These are phyloP conservation scores for Gossypium gossypioides DNA, from an alignment of 441 rosid genomes.

Conservation along the genomic window DNA sequence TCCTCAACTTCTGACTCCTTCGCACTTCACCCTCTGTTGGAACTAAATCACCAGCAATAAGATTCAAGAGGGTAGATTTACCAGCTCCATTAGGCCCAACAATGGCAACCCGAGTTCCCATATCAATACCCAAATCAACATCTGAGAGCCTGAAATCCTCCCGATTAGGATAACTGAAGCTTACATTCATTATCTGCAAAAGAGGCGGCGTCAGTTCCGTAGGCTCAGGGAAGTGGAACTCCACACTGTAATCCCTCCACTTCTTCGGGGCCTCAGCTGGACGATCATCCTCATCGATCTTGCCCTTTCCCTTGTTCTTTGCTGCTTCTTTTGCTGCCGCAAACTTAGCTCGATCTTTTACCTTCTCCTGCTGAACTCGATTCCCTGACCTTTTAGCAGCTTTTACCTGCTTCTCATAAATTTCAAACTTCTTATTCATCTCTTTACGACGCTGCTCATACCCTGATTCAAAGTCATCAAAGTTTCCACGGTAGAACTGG, in stretches of 20 bases:
- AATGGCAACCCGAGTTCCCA: constrained; percentile 88
- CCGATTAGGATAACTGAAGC: constrained; percentile 76
- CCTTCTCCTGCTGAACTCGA: constrained; percentile 62
- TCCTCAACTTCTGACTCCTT: constrained; percentile 77
- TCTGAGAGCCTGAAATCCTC: constrained; percentile 60
- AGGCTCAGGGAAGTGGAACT: constrained; percentile 90
- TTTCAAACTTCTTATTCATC: constrained; percentile 56
- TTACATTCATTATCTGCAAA: constrained; percentile 74
- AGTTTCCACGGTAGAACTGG: constrained; percentile 73
- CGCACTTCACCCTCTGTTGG: constrained; percentile 73
- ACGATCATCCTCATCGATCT: constrained; percentile 61
- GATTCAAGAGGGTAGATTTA: constrained; percentile 82
- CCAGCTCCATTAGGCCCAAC: constrained; percentile 96
- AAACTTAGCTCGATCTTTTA: constrained; percentile 45
- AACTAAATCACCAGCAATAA: constrained; percentile 79
- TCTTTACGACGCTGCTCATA: constrained; percentile 67
- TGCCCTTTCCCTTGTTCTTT: constrained; percentile 59
- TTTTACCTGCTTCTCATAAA: constrained; percentile 57
- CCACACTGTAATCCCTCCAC: constrained; percentile 84
- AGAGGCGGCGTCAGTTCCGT: constrained; percentile 88
- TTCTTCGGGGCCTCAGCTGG: constrained; percentile 59
- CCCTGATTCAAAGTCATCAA: constrained; percentile 68
- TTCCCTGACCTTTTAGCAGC: constrained; percentile 77
- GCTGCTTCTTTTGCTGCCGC: constrained; percentile 51
- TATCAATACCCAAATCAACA: constrained; percentile 87